Percentiles rank a stretch among this genome's conserved stretches.
These are phyloP conservation scores for Aspergillus novofumigatus DNA, from an alignment of 2,329 filamentous ascomycete genomes.

Conservation along the genomic window DNA sequence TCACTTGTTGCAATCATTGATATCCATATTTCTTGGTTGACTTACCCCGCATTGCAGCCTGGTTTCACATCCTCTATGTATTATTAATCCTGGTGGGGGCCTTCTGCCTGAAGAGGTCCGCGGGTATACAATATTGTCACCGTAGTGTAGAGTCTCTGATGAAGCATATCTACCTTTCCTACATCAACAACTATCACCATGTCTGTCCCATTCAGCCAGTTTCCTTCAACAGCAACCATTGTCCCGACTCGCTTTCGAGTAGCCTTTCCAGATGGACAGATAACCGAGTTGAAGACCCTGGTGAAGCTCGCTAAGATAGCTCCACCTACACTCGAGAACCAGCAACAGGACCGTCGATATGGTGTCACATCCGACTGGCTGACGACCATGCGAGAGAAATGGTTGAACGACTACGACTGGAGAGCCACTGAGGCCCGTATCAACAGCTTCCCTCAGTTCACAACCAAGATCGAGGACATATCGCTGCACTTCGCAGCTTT, in stretches of 20 bases:
- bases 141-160: neutral
- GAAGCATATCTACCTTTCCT: neutral
- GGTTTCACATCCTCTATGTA: neutral
- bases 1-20: neutral
- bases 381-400: slow-evolving; percentile 36
- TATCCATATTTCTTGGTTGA: neutral
- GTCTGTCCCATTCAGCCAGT: slow-evolving; percentile 22
- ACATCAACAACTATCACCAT: slow-evolving; percentile 9
- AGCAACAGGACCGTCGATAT: slow-evolving; percentile 38
- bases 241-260: slow-evolving; percentile 42
- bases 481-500: slow-evolving; percentile 48
- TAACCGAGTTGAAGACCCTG: slow-evolving; percentile 46
- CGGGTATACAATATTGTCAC: too few relatives aligned
- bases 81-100: neutral
- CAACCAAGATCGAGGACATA: slow-evolving; percentile 38
- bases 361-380: slow-evolving; percentile 50
- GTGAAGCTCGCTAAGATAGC: slow-evolving; percentile 47
- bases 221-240: slow-evolving; percentile 36
- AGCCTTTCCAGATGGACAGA: slow-evolving; percentile 40
- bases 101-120: too few relatives aligned
- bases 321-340: slow-evolving; percentile 48
- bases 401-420: slow-evolving; percentile 47
- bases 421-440: slow-evolving; percentile 39
- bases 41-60: neutral
- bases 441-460: slow-evolving; percentile 52